Conservation (phyloP, 2,329 filamentous ascomycete genomes). For the Alternaria tenuissima region DNA sequence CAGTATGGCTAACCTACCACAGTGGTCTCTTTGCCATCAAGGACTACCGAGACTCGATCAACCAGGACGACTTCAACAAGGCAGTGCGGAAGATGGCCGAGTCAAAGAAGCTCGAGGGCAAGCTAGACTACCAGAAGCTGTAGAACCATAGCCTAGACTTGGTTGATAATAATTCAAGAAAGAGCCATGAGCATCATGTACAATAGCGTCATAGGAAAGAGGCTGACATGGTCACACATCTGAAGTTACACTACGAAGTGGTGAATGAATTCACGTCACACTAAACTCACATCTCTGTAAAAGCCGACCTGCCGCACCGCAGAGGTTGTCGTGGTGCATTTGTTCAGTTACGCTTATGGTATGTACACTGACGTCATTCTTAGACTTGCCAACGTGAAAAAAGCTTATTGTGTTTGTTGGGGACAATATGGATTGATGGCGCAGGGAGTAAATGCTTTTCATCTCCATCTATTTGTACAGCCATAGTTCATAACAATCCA, state of each 20-base stretch:
- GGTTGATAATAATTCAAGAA: slow-evolving; percentile 25
- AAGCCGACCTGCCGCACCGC: background rate
- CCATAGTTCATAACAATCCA: background rate
- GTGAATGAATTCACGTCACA: background rate
- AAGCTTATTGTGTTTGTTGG: background rate
- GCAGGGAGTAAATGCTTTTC: background rate
- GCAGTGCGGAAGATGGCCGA: slow-evolving; percentile 97
- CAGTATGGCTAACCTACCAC: slow-evolving; percentile 33
- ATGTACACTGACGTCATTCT: no score
- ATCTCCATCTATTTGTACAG: slow-evolving; percentile 1
- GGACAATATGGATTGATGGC: background rate
- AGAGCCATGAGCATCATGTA: slow-evolving; percentile 17
- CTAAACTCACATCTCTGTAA: background rate
- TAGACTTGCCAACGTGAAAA: background rate
- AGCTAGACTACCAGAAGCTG: slow-evolving; percentile 96
- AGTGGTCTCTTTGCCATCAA: slow-evolving; percentile 98
- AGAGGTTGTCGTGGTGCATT: background rate
- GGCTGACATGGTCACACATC: background rate
- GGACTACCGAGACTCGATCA: slow-evolving; percentile 94
- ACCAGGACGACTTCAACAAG: slow-evolving; percentile 99
- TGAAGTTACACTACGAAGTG: background rate
- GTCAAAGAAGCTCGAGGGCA: slow-evolving; percentile 97
- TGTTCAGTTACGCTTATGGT: no score
- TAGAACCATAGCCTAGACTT: slow-evolving; percentile 54
- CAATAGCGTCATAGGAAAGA: slow-evolving; percentile 9